Conservation (phyloP, 116 monocot genomes). For the Cymodocea nodosa region DNA sequence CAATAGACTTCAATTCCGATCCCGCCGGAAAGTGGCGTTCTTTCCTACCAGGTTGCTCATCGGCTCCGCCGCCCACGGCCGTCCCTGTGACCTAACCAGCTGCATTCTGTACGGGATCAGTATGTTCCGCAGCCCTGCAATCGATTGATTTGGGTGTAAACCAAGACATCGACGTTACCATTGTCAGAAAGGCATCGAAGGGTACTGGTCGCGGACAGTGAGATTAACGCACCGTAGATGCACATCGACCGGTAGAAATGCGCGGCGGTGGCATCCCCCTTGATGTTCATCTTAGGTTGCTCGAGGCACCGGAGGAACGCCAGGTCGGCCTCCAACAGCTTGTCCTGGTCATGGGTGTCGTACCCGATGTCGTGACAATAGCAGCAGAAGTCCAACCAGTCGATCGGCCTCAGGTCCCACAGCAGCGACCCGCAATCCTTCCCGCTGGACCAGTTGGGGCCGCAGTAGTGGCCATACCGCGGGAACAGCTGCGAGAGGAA, state of each 20-base stretch:
- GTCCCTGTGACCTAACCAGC: constrained; percentile 46
- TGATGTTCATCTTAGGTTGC: constrained; percentile 48
- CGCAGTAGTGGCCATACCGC: constrained; percentile 93
- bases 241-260: constrained; percentile 74
- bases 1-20: background rate
- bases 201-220: too few species aligned
- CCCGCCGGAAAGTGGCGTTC: background rate
- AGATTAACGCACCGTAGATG: constrained; percentile 37
- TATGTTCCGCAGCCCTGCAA: constrained; percentile 63
- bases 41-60: constrained; percentile 16
- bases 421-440: constrained; percentile 76
- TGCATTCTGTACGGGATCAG: constrained; percentile 88
- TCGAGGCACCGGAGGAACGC: constrained; percentile 88
- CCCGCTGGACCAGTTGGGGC: constrained; percentile 98
- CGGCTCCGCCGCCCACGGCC: constrained; percentile 18
- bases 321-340: constrained; percentile 78
- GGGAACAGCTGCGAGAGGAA: constrained; percentile 91
- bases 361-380: constrained; percentile 98
- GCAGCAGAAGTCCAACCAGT: constrained; percentile 95
- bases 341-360: constrained; percentile 76
- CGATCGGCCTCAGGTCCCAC: constrained; percentile 86
- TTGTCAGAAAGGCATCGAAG: too few species aligned
- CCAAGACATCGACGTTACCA: background rate
- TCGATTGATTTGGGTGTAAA: too few species aligned
- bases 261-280: constrained; percentile 41